Conservation (phyloP, 2,329 filamentous ascomycete genomes). For the Helotiales sp. region DNA sequence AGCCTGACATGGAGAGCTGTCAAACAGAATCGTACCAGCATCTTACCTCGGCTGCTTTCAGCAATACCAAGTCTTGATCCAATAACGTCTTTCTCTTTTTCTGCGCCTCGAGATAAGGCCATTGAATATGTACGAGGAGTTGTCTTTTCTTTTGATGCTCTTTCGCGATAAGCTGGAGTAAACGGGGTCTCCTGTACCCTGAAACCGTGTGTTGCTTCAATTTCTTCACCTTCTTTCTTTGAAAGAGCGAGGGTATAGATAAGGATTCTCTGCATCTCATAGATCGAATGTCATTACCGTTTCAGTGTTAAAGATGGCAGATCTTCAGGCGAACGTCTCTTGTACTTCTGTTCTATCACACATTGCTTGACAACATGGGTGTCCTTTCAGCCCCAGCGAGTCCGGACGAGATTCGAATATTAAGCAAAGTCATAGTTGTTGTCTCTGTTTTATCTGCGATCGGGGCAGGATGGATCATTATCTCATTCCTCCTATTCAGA, state of each 20-base stretch:
- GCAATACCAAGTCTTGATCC: background rate
- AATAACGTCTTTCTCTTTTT: constrained; percentile 5
- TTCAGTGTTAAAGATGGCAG: background rate
- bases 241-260: constrained; percentile 1
- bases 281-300: background rate
- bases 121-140: background rate
- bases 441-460: constrained; percentile 38
- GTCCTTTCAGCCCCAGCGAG: constrained; percentile 27
- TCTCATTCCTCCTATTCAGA: constrained; percentile 41
- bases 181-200: background rate
- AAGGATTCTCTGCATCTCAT: background rate
- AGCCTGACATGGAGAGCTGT: background rate
- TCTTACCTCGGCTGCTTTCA: background rate
- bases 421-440: constrained; percentile 36
- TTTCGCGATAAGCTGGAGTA: constrained; percentile 6
- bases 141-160: constrained; percentile 1
- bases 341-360: background rate
- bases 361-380: constrained; percentile 11
- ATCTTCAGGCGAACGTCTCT: background rate
- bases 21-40: background rate
- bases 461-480: constrained; percentile 41
- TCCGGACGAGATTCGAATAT: constrained; percentile 20
- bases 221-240: background rate
- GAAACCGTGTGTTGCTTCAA: constrained; percentile 1
- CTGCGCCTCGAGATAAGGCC: constrained; percentile 8